Conservation (phyloP, 345 rosid genomes). For the Litchi chinensis region DNA sequence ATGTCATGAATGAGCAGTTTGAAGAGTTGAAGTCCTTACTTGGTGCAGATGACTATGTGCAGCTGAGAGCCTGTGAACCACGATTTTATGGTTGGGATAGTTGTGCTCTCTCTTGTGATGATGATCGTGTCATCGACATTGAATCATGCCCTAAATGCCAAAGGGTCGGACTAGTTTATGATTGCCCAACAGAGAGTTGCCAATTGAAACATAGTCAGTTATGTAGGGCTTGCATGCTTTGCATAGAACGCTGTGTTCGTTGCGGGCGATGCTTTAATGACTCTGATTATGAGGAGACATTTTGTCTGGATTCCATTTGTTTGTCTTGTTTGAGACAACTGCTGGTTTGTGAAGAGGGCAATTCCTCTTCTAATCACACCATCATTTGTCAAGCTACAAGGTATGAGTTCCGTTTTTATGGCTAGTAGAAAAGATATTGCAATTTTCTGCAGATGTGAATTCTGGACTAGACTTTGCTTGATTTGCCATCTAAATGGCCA, state of each 20-base stretch:
- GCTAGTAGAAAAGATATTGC: slow-evolving; percentile 20
- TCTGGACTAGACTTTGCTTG: slow-evolving; percentile 1
- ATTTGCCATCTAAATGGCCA: background rate
- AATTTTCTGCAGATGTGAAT: background rate
- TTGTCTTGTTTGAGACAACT: slow-evolving; percentile 54
- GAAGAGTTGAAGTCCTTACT: slow-evolving; percentile 64
- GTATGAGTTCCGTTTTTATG: slow-evolving; percentile 28
- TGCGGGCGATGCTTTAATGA: slow-evolving; percentile 89
- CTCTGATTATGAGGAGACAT: slow-evolving; percentile 83
- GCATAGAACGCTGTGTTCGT: slow-evolving; percentile 72
- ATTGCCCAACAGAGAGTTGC: slow-evolving; percentile 84
- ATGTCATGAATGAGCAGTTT: slow-evolving; percentile 60
- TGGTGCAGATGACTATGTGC: slow-evolving; percentile 38
- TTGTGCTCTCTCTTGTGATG: slow-evolving; percentile 61
- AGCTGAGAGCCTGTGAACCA: slow-evolving; percentile 48
- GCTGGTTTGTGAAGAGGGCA: slow-evolving; percentile 30
- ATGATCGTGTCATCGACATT: slow-evolving; percentile 74
- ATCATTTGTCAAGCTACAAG: slow-evolving; percentile 21
- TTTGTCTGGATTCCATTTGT: slow-evolving; percentile 76
- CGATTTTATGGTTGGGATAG: slow-evolving; percentile 60
- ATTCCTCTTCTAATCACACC: slow-evolving; percentile 26
- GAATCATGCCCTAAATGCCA: slow-evolving; percentile 89
- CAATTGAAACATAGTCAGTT: slow-evolving; percentile 46
- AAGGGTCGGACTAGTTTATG: slow-evolving; percentile 73
- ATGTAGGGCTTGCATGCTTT: slow-evolving; percentile 86